phyloP scores from a whole-genome alignment of 2,329 filamentous ascomycete species.

The Ustulina deusta region DNA sequence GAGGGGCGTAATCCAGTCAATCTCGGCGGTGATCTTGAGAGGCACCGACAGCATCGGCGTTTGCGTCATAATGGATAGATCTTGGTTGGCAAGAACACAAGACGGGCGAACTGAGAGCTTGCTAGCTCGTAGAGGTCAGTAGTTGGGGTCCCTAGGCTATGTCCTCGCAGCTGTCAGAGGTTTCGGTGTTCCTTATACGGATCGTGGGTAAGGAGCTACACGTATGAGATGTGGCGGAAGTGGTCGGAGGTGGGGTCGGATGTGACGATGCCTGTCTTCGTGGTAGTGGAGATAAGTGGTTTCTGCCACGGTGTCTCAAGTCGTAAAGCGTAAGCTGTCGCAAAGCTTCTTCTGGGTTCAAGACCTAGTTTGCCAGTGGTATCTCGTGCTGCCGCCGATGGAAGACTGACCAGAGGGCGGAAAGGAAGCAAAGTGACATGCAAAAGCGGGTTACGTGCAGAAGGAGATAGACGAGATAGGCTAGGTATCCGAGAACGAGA shows the following conservation, averaged over 20 bases:
- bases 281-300: conserved; percentile 9
- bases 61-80: conserved; percentile 72
- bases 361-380: conserved; percentile 14
- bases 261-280: conserved; percentile 32
- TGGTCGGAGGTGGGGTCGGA: conserved; percentile 37
- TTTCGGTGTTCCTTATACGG: conserved; percentile 10
- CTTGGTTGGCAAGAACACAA: conserved; percentile 25
- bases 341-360: conserved; percentile 12
- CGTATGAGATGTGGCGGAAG: conserved; percentile 21
- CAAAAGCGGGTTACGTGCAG: conserved; percentile 36
- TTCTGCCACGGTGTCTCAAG: conserved; percentile 20
- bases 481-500: conserved; percentile 19
- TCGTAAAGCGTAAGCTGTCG: not conserved
- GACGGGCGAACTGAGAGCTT: conserved; percentile 31
- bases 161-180: conserved; percentile 33
- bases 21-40: conserved; percentile 94
- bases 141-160: conserved; percentile 24
- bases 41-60: conserved; percentile 96
- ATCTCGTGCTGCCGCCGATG: conserved; percentile 13
- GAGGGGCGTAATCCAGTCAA: conserved; percentile 94
- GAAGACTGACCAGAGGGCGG: not conserved
- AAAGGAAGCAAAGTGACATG: conserved; percentile 18
- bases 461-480: conserved; percentile 21
- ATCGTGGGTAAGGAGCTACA: conserved; percentile 27
- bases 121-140: conserved; percentile 29